phyloP scores from a whole-genome alignment of 495 filamentous ascomycete species.

The Lophium mytilinum region DNA sequence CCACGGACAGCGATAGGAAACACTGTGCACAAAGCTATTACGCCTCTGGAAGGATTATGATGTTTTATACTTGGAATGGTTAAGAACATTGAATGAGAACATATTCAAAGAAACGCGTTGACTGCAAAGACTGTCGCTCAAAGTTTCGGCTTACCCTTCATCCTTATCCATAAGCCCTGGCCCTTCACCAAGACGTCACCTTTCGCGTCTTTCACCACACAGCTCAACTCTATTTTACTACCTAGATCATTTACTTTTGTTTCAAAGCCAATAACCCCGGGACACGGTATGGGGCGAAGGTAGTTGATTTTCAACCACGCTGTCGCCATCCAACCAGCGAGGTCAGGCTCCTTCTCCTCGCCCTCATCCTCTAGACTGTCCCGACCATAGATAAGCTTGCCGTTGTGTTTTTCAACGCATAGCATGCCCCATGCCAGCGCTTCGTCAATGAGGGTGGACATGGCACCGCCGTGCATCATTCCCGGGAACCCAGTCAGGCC shows the following conservation, averaged over 20 bases:
- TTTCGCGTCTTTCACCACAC: conserved; percentile 11
- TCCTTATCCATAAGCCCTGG: conserved; percentile 10
- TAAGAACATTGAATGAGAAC: too few species aligned
- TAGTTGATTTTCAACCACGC: conserved; percentile 16
- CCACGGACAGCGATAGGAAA: too few species aligned
- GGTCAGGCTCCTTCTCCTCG: neutral
- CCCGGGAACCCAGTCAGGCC: conserved; percentile 13
- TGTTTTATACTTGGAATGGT: too few species aligned
- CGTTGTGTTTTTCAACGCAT: neutral
- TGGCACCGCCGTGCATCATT: conserved; percentile 14
- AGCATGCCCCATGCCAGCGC: conserved; percentile 12
- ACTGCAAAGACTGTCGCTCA: neutral
- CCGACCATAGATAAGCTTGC: neutral
- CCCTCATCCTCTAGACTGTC: neutral
- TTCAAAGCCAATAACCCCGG: conserved; percentile 11
- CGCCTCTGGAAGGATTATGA: too few species aligned
- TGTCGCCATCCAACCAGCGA: conserved; percentile 6
- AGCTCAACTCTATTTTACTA: conserved; percentile 8
- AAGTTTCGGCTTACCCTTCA: conserved; percentile 6
- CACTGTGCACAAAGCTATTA: too few species aligned
- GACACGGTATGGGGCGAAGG: conserved; percentile 13
- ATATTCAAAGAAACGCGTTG: too few species aligned
- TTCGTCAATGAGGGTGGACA: conserved; percentile 20
- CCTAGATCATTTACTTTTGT: conserved; percentile 13
- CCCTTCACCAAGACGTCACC: conserved; percentile 3